Evolutionary conservation across 345 rosid genomes (phyloP).

Genomic region (Citrus medica): DNA sequence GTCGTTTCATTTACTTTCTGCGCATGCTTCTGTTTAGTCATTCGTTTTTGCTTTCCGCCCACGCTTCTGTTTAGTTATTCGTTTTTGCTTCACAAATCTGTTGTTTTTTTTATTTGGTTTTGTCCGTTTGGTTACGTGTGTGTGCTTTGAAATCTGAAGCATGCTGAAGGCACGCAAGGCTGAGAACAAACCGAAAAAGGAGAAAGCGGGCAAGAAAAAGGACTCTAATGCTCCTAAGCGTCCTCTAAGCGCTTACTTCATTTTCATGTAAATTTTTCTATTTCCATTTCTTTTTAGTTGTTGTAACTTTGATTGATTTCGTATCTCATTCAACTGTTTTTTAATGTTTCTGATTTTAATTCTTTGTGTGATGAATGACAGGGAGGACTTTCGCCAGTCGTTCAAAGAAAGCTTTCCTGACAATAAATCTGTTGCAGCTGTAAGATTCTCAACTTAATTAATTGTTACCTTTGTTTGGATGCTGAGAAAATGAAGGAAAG

Average conservation of each 20-base stretch:
- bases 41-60: background rate
- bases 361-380: constrained; percentile 6
- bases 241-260: constrained; percentile 24
- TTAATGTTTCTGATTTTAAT: background rate
- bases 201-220: constrained; percentile 23
- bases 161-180: constrained; percentile 17
- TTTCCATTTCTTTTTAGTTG: background rate
- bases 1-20: background rate
- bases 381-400: constrained; percentile 33
- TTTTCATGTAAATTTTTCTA: constrained; percentile 22
- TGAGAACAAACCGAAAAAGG: background rate
- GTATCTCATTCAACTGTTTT: background rate
- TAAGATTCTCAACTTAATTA: background rate
- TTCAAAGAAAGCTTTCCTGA: constrained; percentile 31
- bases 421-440: constrained; percentile 27
- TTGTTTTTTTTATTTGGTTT: background rate
- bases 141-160: constrained; percentile 11
- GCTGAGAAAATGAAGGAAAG: background rate
- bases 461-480: constrained; percentile 6
- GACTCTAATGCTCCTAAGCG: constrained; percentile 31
- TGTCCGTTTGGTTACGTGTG: background rate
- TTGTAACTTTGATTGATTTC: background rate
- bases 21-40: background rate
- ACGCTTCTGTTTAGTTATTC: background rate
- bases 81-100: background rate